phyloP scores from a whole-genome alignment of 2,329 filamentous ascomycete genomes.

The Thyridium curvatum region DNA sequence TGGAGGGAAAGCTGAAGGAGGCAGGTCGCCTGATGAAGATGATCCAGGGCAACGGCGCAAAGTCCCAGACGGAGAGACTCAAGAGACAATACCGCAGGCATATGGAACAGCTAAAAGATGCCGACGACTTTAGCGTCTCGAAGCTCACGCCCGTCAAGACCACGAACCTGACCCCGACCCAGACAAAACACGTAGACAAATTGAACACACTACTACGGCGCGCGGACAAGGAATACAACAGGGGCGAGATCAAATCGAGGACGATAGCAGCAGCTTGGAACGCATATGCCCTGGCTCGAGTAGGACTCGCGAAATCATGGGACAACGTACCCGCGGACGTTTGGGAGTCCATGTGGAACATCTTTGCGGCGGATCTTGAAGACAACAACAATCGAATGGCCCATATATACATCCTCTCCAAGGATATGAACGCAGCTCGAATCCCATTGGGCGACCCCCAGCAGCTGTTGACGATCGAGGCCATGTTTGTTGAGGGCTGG shows the following conservation, averaged over 20 bases:
- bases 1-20: slow-evolving; percentile 29
- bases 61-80: slow-evolving; percentile 5
- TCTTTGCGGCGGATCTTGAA: slow-evolving; percentile 44
- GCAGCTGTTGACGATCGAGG: slow-evolving; percentile 62
- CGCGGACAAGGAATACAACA: slow-evolving; percentile 26
- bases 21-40: slow-evolving; percentile 16
- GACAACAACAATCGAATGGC: slow-evolving; percentile 49
- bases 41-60: slow-evolving; percentile 14
- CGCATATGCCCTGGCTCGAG: slow-evolving; percentile 40
- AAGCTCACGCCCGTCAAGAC: slow-evolving; percentile 9
- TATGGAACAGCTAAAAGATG: slow-evolving; percentile 20
- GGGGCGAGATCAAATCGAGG: slow-evolving; percentile 19
- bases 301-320: slow-evolving; percentile 37
- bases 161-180: slow-evolving; percentile 11
- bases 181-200: slow-evolving; percentile 13
- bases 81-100: slow-evolving; percentile 8
- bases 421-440: slow-evolving; percentile 59
- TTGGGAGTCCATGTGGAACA: slow-evolving; percentile 62
- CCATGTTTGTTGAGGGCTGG: slow-evolving; percentile 58
- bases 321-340: slow-evolving; percentile 50
- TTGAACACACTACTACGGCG: slow-evolving; percentile 20
- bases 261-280: slow-evolving; percentile 34
- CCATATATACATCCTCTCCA: slow-evolving; percentile 54
- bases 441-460: slow-evolving; percentile 49
- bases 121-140: slow-evolving; percentile 1